Conservation (phyloP, 1,284 basidiomycete species). For the Sanguinoderma infundibulare region DNA sequence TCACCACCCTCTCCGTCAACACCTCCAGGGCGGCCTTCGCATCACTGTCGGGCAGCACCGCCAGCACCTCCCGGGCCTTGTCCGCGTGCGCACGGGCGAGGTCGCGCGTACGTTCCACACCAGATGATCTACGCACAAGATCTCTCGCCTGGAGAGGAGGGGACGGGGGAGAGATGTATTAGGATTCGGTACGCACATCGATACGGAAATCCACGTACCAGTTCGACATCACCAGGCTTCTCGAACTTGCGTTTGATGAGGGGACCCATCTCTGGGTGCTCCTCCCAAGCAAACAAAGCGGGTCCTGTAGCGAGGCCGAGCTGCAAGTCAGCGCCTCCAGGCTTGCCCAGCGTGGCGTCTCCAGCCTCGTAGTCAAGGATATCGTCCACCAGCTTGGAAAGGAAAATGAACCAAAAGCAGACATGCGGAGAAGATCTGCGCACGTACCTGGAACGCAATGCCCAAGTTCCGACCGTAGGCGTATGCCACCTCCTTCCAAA, state of each 20-base stretch:
- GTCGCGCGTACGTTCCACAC: slow-evolving; percentile 78
- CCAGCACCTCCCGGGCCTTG: slow-evolving; percentile 76
- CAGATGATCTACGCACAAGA: slow-evolving; percentile 76
- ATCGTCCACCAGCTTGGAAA: slow-evolving; percentile 86
- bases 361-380: slow-evolving; percentile 84
- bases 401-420: not conserved
- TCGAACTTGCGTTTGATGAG: slow-evolving; percentile 88
- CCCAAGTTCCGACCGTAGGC: slow-evolving; percentile 90
- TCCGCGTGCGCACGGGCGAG: slow-evolving; percentile 82
- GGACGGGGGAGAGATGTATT: slow-evolving; percentile 5
- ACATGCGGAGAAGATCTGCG: too few relatives aligned
- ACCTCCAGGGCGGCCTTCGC: slow-evolving; percentile 75
- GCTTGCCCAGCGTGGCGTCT: slow-evolving; percentile 78
- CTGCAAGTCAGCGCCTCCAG: slow-evolving; percentile 84
- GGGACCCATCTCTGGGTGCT: slow-evolving; percentile 81
- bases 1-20: slow-evolving; percentile 67
- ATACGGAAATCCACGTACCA: slow-evolving; percentile 49
- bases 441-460: slow-evolving; percentile 90
- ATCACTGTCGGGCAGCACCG: slow-evolving; percentile 82
- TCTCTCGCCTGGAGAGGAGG: slow-evolving; percentile 63
- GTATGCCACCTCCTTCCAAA: slow-evolving; percentile 94
- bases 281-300: slow-evolving; percentile 93
- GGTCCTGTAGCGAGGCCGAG: slow-evolving; percentile 93
- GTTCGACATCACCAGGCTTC: slow-evolving; percentile 83
- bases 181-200: slow-evolving; percentile 8